Evolutionary conservation across 352 stramenopile species (phyloP).

Genomic region (Globisporangium uncinulatum): DNA sequence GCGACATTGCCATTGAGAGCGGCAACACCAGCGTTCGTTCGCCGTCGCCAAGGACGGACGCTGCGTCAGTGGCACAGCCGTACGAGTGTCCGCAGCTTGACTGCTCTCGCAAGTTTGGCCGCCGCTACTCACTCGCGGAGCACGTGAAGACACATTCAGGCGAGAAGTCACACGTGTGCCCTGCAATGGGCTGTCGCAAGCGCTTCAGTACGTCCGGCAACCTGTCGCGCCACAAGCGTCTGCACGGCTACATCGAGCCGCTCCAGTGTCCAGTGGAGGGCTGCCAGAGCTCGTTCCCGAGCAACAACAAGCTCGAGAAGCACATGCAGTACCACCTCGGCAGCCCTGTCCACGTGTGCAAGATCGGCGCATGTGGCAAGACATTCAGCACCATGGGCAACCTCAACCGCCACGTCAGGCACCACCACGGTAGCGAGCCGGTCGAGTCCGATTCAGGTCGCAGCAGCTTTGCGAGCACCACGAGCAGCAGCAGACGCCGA

Average conservation of each 20-base stretch:
- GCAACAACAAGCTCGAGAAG: constrained; percentile 37
- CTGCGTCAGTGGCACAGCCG: background rate
- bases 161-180: constrained; percentile 44
- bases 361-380: constrained; percentile 39
- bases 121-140: constrained; percentile 26
- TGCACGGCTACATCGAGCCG: constrained; percentile 39
- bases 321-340: constrained; percentile 48
- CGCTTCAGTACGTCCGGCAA: constrained; percentile 55
- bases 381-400: constrained; percentile 58
- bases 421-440: constrained; percentile 16
- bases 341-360: constrained; percentile 36
- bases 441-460: background rate
- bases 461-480: background rate
- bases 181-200: constrained; percentile 34
- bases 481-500: background rate
- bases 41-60: background rate
- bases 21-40: too few relatives aligned
- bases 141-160: constrained; percentile 42
- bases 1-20: background rate
- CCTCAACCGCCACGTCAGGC: constrained; percentile 42
- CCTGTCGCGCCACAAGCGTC: constrained; percentile 44
- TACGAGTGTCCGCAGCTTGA: background rate
- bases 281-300: constrained; percentile 34
- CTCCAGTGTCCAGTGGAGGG: constrained; percentile 28
- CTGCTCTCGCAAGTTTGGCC: constrained; percentile 1